phyloP scores from a whole-genome alignment of 352 stramenopile genomes.

The Globisporangium apiculatum region DNA sequence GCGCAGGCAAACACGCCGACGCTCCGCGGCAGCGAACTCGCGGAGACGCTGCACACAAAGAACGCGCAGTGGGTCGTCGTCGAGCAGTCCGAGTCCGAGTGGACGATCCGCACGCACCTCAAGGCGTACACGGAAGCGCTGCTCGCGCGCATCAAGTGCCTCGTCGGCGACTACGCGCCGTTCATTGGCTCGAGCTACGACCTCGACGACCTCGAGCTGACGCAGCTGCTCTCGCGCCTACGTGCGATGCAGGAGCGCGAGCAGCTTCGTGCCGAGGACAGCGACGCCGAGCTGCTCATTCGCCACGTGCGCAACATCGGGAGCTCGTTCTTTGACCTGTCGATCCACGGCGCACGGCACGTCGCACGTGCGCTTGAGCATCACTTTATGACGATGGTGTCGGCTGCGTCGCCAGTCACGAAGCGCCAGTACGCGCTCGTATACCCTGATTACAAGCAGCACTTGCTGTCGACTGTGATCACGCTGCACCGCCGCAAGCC shows the following conservation, averaged over 20 bases:
- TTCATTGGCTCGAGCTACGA: constrained; percentile 42
- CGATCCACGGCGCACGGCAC: constrained; percentile 32
- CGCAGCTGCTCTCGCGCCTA: constrained; percentile 42
- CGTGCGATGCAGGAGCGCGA: constrained; percentile 15
- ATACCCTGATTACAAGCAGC: constrained; percentile 15
- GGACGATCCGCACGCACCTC: constrained; percentile 28
- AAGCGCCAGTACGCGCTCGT: constrained; percentile 27
- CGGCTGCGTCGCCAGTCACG: constrained; percentile 2
- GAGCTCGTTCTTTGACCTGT: constrained; percentile 42
- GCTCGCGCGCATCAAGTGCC: constrained; percentile 17
- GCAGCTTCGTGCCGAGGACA: constrained; percentile 3
- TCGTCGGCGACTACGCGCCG: constrained; percentile 27
- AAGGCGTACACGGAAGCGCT: constrained; percentile 43
- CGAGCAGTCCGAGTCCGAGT: constrained; percentile 25
- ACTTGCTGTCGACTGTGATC: constrained; percentile 28
- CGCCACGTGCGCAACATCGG: constrained; percentile 36
- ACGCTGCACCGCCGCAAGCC: constrained; percentile 8
- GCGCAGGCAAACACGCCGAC: constrained; percentile 57
- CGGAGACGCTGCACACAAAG: constrained; percentile 44
- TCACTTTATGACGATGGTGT: constrained; percentile 27
- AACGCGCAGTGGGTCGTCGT: constrained; percentile 54
- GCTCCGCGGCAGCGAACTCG: constrained; percentile 34
- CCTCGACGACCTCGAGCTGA: constrained; percentile 40
- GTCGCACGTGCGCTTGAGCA: constrained; percentile 28
- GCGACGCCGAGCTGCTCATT: constrained; percentile 38